Base-by-base conservation (phyloP, 1,139 yeast genomes). In the Geotrichum europaeum region DNA sequence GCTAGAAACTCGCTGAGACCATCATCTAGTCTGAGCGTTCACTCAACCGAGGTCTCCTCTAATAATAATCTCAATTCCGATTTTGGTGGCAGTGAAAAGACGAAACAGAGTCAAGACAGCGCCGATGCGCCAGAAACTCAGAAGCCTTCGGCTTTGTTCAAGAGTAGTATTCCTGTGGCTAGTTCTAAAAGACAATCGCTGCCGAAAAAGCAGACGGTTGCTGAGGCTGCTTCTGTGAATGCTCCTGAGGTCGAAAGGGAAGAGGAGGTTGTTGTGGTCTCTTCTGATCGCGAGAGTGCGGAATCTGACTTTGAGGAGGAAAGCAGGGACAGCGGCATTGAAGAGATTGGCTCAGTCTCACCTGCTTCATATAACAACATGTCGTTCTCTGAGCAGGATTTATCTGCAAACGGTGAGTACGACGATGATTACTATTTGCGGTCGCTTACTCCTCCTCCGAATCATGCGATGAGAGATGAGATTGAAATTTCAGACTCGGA, bases 1-100 rank as follows among this genome's bases (percentile, higher is more conserved):
- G 67, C 71, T 5, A 64, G 61, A 53, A 55, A 62, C 18, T 65
- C 62, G 43, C 54, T 68, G 22, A 51, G 52, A 45, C 20, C 56
- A 10, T 25, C 55, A 7, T 25, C 54, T 40, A 40, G 47, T 40
- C 47, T 40, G 20, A 40, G 47, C 13, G 22, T 40, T 4, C 47
- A 40, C 22, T 7, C 47, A 7, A 15, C 22, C 3, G 47, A 40
- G 18, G 13, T 18, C 13, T n/a, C 20, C 20, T 12, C 18, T 7
- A 5, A 40, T 5, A 7, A 18, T 12, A 15, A n/a, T n/a, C 20
- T 40, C 47, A 40, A 9, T 1, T 15, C 18, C 18, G 18, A n/a
- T 7, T 18, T n/a, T 5, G 20, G 18, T 15, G 13, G 22, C 13
- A n/a, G 20, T 40, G 47, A 40, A 40, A 40, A 40, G 47, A n/a